Evolutionary conservation across 495 filamentous ascomycete genomes (phyloP).

Genomic region (Penicillium diatomitis): DNA sequence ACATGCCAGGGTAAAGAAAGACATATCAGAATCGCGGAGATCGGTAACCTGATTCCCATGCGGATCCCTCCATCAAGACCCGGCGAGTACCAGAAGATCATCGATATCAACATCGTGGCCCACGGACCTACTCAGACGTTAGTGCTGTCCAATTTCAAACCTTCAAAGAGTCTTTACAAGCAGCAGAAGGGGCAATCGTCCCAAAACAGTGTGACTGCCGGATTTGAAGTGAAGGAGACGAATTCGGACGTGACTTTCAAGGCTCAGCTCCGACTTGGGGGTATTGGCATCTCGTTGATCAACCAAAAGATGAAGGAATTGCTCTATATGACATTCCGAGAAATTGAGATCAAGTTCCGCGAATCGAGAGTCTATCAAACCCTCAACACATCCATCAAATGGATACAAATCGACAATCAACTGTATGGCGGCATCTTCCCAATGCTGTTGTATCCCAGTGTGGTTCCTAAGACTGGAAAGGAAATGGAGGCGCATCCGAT

Average conservation of each 20-base stretch:
- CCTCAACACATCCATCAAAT: conserved; percentile 80
- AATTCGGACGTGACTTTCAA: conserved; percentile 82
- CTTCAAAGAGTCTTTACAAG: conserved; percentile 88
- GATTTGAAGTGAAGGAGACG: conserved; percentile 88
- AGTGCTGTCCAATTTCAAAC: conserved; percentile 88
- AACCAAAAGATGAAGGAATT: conserved; percentile 87
- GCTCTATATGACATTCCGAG: conserved; percentile 87
- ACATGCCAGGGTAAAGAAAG: conserved; percentile 69
- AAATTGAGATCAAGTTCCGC: conserved; percentile 81
- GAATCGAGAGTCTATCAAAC: conserved; percentile 93
- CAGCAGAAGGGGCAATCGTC: conserved; percentile 56
- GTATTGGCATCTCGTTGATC: conserved; percentile 87
- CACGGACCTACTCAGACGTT: conserved; percentile 93
- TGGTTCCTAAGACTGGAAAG: conserved; percentile 96
- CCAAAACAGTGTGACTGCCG: conserved; percentile 49
- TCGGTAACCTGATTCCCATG: conserved; percentile 89
- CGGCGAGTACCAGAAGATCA: conserved; percentile 60
- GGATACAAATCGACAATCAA: conserved; percentile 99
- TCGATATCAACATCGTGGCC: conserved; percentile 91
- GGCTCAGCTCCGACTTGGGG: conserved; percentile 77
- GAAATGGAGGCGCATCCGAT: conserved; percentile 97
- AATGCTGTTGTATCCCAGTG: conserved; percentile 92
- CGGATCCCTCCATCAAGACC: conserved; percentile 55
- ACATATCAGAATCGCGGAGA: conserved; percentile 89
- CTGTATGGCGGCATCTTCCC: conserved; percentile 97